phyloP scores from a whole-genome alignment of 2,329 filamentous ascomycete species.

The Didymella segeticola region DNA sequence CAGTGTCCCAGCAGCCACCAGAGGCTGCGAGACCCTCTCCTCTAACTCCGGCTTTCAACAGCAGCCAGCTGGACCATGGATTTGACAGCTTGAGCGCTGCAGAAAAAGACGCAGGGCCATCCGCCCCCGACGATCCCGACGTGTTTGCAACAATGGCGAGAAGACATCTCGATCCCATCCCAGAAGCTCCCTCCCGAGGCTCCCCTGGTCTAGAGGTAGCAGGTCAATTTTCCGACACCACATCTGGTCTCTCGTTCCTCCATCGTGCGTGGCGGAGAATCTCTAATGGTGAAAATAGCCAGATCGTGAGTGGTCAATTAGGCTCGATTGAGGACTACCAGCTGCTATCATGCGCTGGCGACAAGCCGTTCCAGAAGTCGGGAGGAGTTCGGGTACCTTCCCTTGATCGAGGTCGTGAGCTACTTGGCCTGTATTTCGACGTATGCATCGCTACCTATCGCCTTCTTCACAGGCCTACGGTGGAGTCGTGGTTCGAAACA shows the following conservation, averaged over 20 bases:
- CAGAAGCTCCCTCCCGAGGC: slow-evolving; percentile 28
- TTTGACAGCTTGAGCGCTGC: neutral
- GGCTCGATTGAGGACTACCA: slow-evolving; percentile 48
- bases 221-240: slow-evolving; percentile 63
- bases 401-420: slow-evolving; percentile 27
- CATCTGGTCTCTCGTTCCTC: slow-evolving; percentile 63
- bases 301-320: slow-evolving; percentile 21
- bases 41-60: too few relatives aligned
- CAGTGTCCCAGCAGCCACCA: neutral
- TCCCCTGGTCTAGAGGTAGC: slow-evolving; percentile 61
- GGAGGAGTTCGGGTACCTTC: slow-evolving; percentile 36
- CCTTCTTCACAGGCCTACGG: slow-evolving; percentile 60
- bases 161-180: neutral
- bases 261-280: slow-evolving; percentile 72
- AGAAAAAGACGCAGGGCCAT: neutral
- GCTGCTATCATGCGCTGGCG: slow-evolving; percentile 58
- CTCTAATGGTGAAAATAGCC: slow-evolving; percentile 61
- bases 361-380: slow-evolving; percentile 55
- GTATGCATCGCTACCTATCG: slow-evolving; percentile 66
- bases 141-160: slow-evolving; percentile 3
- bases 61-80: neutral
- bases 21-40: neutral
- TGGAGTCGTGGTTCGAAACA: slow-evolving; percentile 54
- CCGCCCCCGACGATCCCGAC: neutral
- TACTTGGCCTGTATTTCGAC: slow-evolving; percentile 63